Evolutionary conservation across 768 basidiomycete species (phyloP), one percentile per base, ranked within the genome.

Genomic region (Lepiota brunneoincarnata): DNA sequence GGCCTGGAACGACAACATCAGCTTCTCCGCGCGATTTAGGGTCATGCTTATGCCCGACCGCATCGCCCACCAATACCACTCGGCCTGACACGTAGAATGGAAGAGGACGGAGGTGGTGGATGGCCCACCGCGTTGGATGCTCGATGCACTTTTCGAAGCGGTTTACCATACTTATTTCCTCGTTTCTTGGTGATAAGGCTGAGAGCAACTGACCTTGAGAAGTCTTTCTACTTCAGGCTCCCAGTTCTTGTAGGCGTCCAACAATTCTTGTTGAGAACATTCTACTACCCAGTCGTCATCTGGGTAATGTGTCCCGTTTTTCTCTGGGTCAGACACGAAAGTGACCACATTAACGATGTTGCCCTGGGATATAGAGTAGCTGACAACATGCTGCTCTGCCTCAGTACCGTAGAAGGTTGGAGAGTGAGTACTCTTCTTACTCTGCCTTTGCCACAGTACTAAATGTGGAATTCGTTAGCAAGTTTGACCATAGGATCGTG

Each of bases 361-460:
- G 17, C 77, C 78, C 40, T 70, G 66, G 3, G 78, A 72, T n/a
- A 82, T 74, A 0, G 79, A 71, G 63, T 82, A 82, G 2, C 66
- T 68, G 12, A 82, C 65, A 21, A 79, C 51, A 60, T 75, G 72
- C 81, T 82, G 44, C 10, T 6, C 24, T 35, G 10, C 10, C 9
- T 38, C 15, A 37, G 35, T 37, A 31, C 4, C 20, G 15, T 21
- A 3, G 12, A 31, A 14, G 17, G 12, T 28, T 20, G 44, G 37
- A 28, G 34, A 38, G 47, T 20, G 35, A 34, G 54, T 23, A 38
- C 23, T 24, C 3, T 26, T 57, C 48, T 43, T 36, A 65, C 65
- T 43, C 59, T 59, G 18, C 56, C 49, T 44, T 63, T 61, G 10
- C 63, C 63, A 18, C 55, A 45, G 46, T 61, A 61, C 61, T 18